Evolutionary conservation across 176 grass and related monocot species (phyloP), one percentile per base, ranked within the genome.

Genomic region (Cenchrus fungigraminus): DNA sequence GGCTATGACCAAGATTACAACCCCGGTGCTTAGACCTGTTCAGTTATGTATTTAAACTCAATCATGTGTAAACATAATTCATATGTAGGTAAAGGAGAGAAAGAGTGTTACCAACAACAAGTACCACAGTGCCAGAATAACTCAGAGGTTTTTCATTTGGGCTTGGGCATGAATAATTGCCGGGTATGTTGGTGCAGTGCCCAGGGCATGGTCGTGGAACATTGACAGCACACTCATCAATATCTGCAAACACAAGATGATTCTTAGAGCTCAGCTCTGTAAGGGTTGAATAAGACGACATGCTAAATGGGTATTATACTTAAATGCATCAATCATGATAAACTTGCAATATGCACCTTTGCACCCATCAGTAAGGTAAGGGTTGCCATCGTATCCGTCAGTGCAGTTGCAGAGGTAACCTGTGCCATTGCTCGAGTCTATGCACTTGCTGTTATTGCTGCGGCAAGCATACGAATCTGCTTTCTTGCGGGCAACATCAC

Each of bases 361-460:
- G 71, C 73, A 88, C 60, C 86, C 86, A 52, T 62, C 73, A 61
- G 13, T 19, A 37, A 83, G 52, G 63, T 78, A 83, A 50, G 86
- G 86, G 40, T 88, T 83, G 47, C 80, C 86, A 3, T 14, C 1
- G 71, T 85, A 89, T 2, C 83, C 88, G 17, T 64, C 1, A 0
- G 20, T 77, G 68, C 88, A 90, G 19, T 75, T 82, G 82, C 88
- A 90, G 58, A 81, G 77, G 34, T 86, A 90, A 55, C 83, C 88
- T 52, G 1, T 40, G 2, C 80, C 78, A 42, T 9, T 54, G 12
- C 3, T 29, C 0, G 83, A 82, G 15, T 86, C 14, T 12, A 78
- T 15, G 15, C 86, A 89, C 9, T 19, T 0, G 12, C 74, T 55
- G 53, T 55, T 55, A 55, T 12, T 64, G 42, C 84, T 83, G 29